Base-by-base conservation (phyloP, 2,329 filamentous ascomycete genomes). In the Aspergillus aculeatinus region DNA sequence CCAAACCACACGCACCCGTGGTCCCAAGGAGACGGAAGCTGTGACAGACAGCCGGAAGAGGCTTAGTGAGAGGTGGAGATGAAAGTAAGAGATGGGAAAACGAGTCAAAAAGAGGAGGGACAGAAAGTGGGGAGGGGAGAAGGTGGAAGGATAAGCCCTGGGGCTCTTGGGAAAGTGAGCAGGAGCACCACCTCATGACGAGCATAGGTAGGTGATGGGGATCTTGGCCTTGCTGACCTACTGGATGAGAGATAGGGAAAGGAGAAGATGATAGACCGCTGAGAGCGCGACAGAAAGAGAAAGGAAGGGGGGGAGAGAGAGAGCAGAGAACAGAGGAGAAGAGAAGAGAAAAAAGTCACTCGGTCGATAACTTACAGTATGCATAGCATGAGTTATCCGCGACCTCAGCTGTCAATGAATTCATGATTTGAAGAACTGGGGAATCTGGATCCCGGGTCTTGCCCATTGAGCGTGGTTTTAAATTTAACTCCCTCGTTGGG, bases 11-110 rank as follows among this genome's bases (percentile, higher is more conserved):
- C 25, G 29, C 55, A 57, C 57, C 64, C 63, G 59, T 65, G 64
- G 64, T 60, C 61, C 59, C 58, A 53, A 51, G 56, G 53, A 59
- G 33, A 16, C 14, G 33, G 33, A 35, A 35, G 58, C 59, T 61
- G 62, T 65, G 58, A 66, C 62, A 65, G 57, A 56, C 48, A 52
- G 33, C 60, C 59, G 50, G 19, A 61, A 52, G 42, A 12, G 57
- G 55, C 29, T 49, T 60, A 63, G 63, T 60, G 47, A 54, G 56
- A 56, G 58, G 49, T 50, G 59, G 49, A 21, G 31, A 49, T n/a
- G 48, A n/a, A 31, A 55, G 57, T 33, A 50, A 48, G 48, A 39
- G 33, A 48, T 57, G 51, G 51, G 47, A 47, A 52, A 55, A 19
- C 31, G 29, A 50, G 16, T 33, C 25, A 6, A 35, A 48, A 21